These are phyloP conservation scores for Pseudopyrenochaeta lycopersici DNA, from an alignment of 2,329 filamentous ascomycete species.

Conservation along the genomic window DNA sequence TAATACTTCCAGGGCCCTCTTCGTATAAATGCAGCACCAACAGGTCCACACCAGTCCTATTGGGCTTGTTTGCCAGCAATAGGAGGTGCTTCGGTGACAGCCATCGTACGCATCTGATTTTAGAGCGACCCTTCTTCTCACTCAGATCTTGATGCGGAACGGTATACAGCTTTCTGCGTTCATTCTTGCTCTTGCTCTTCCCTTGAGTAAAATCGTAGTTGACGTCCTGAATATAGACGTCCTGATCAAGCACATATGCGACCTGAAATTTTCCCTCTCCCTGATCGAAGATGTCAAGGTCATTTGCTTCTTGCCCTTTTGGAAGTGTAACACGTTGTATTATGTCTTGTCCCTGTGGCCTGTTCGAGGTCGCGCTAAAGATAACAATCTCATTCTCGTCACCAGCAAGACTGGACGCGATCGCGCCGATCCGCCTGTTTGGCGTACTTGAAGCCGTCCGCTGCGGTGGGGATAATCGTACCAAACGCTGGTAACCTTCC, in stretches of 20 bases:
- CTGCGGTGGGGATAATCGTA: conserved; percentile 65
- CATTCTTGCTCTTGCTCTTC: conserved; percentile 44
- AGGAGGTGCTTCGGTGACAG: conserved; percentile 63
- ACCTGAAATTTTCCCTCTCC: conserved; percentile 72
- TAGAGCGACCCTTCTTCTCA: conserved; percentile 55
- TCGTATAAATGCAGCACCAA: conserved; percentile 68
- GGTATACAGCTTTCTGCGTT: conserved; percentile 40
- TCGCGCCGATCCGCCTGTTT: conserved; percentile 74
- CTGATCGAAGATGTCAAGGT: conserved; percentile 74
- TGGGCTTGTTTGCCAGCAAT: conserved; percentile 64
- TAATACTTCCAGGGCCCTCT: conserved; percentile 59
- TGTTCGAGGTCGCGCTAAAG: conserved; percentile 71
- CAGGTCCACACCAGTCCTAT: conserved; percentile 64
- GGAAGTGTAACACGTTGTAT: conserved; percentile 62
- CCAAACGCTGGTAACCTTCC: conserved; percentile 68
- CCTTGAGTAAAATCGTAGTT: conserved; percentile 57
- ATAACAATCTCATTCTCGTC: conserved; percentile 78
- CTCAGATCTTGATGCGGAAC: conserved; percentile 43
- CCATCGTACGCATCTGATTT: conserved; percentile 66
- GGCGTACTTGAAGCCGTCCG: conserved; percentile 56
- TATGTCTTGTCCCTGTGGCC: conserved; percentile 59
- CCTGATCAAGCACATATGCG: conserved; percentile 79
- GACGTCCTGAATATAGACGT: conserved; percentile 74
- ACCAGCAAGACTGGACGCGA: conserved; percentile 79
- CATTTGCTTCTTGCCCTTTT: conserved; percentile 67